Evolutionary conservation across 257 asterid genomes (phyloP).

Genomic region (Vinca minor): DNA sequence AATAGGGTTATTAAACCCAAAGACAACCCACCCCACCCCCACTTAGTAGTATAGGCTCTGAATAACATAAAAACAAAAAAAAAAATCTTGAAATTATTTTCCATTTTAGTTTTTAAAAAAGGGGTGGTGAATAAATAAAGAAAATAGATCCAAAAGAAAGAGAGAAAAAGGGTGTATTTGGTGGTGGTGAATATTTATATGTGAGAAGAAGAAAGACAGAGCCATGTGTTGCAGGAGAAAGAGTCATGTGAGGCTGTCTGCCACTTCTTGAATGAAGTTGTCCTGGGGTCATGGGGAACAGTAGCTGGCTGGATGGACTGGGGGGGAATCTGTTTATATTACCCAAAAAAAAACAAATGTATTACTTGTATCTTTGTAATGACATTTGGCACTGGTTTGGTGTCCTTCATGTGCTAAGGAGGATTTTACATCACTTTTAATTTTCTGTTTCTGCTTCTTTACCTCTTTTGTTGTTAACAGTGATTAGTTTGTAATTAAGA

Average conservation of each 20-base stretch:
- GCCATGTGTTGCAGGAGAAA: no score
- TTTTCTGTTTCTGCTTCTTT: no score
- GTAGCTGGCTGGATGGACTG: slow-evolving; percentile 10
- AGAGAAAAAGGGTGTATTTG: no score
- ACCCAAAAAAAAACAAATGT: no score
- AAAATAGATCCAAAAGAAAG: no score
- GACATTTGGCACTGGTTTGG: slow-evolving; percentile 6
- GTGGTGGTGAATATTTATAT: not conserved
- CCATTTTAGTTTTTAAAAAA: no score
- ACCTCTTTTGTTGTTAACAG: slow-evolving; percentile 6
- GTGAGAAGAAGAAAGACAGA: slow-evolving; percentile 1
- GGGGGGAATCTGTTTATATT: not conserved
- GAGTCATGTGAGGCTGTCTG: no score
- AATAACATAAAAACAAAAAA: no score
- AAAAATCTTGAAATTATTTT: no score
- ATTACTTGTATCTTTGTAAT: not conserved
- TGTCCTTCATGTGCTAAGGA: slow-evolving; percentile 17
- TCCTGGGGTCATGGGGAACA: slow-evolving; percentile 16
- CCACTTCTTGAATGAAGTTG: not conserved
- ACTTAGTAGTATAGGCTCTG: no score
- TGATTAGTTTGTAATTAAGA: slow-evolving; percentile 19
- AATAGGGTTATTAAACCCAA: not conserved
- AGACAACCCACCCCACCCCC: no score
- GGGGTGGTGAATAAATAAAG: not conserved
- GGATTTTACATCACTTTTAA: not conserved